Conservation (phyloP, 129 eudicot species). For the Tagetes patula region DNA sequence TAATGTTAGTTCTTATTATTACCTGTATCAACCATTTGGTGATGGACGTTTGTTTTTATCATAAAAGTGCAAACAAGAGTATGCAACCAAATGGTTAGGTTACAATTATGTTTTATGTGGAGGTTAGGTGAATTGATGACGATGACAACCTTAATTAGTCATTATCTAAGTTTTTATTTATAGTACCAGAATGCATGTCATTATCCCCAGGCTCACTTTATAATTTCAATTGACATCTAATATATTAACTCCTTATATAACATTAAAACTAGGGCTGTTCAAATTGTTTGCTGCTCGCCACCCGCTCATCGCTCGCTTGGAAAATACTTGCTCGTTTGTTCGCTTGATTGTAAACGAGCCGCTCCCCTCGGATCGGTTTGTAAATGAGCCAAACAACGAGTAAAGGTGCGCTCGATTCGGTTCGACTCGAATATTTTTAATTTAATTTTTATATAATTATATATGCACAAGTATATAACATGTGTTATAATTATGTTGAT, state of each 20-base stretch:
- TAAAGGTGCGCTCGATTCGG: too few species aligned
- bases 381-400: too few species aligned
- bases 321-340: too few species aligned
- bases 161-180: slow-evolving; percentile 1
- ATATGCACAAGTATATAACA: too few species aligned
- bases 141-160: not conserved
- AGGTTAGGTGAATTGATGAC: slow-evolving; percentile 38
- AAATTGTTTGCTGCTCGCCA: too few species aligned
- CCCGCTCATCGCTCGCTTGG: too few species aligned
- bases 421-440: too few species aligned
- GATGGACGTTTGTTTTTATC: slow-evolving; percentile 15
- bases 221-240: not conserved
- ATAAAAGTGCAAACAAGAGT: slow-evolving; percentile 32
- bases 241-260: not conserved
- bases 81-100: slow-evolving; percentile 40
- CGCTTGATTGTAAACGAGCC: too few species aligned
- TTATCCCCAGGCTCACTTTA: slow-evolving; percentile 9
- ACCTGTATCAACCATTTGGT: slow-evolving; percentile 1
- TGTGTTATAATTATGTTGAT: too few species aligned
- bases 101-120: slow-evolving; percentile 25
- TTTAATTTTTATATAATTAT: too few species aligned
- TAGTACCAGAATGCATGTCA: not conserved
- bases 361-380: too few species aligned
- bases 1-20: slow-evolving; percentile 24
- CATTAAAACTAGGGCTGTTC: too few species aligned